Evolutionary conservation across 176 grass and related monocot genomes (phyloP), one percentile per base, ranked within the genome.

Genomic region (Oryza brachyantha): DNA sequence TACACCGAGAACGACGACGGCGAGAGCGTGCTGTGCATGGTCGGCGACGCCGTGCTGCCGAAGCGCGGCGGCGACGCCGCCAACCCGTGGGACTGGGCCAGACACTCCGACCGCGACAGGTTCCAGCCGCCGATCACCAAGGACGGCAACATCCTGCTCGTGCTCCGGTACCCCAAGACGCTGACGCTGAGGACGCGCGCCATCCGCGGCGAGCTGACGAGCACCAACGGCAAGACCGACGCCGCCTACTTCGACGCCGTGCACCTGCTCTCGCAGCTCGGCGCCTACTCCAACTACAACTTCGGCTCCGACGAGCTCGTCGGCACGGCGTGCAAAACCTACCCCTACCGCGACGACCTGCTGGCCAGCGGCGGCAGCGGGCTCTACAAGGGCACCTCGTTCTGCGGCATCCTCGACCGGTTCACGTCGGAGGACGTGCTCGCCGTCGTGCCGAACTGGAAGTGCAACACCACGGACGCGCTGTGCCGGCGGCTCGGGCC

Each of bases 201-300:
- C 6, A 86, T 97, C 41, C 61, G 41, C 10, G 94, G 88, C 29
- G 86, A 91, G 83, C 39, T 91, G 54, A 87, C 27, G 65, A 97
- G 94, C 88, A 73, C 90, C n/a, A 83, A 81, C 52, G 73, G 29
- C 74, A 78, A 79, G 41, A 85, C 86, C 3, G 25, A 50, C 50
- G 68, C 57, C 14, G 73, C 64, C 2, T 97, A 91, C 77, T 97
- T 97, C 74, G 91, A 89, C 65, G 74, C 48, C 46, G 81, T 89
- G 48, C 75, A 59, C 38, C 22, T 97, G 10, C 60, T 81, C 36
- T 93, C 94, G 35, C 94, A 93, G 83, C 79, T 93, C 8, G 88
- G 94, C 31, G 85, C 88, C 34, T 91, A 97, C 72, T 91, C 88
- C 32, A 97, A 89, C 70, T 97, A 93, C 84, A 55, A 79, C 74